Percentiles rank a stretch among this genome's conserved stretches.
These are phyloP conservation scores for Ophiostoma perfectum DNA, from an alignment of 2,329 filamentous ascomycete species.

Conservation along the genomic window DNA sequence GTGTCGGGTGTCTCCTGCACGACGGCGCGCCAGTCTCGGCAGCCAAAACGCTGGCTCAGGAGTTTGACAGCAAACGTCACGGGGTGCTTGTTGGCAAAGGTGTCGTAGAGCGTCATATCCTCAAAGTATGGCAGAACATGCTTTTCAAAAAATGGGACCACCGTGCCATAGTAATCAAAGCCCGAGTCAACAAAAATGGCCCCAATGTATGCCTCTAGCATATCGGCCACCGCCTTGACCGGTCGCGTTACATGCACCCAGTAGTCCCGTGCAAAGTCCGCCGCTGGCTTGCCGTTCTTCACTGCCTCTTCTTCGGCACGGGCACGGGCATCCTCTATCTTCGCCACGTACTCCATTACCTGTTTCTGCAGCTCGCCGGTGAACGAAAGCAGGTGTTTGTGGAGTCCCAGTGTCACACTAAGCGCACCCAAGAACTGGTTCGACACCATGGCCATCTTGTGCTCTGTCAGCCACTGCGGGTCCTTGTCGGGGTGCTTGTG, in stretches of 20 bases:
- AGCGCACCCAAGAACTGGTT: slow-evolving; percentile 89
- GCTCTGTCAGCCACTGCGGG: slow-evolving; percentile 95
- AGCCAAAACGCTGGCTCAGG: slow-evolving; percentile 61
- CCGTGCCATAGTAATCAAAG: slow-evolving; percentile 71
- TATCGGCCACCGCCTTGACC: slow-evolving; percentile 74
- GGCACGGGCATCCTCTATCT: slow-evolving; percentile 44
- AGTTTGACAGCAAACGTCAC: slow-evolving; percentile 65
- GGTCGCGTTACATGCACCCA: slow-evolving; percentile 61
- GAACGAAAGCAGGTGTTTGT: slow-evolving; percentile 63
- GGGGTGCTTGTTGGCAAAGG: slow-evolving; percentile 80
- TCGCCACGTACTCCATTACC: slow-evolving; percentile 51
- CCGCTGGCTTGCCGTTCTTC: slow-evolving; percentile 33
- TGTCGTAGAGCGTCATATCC: slow-evolving; percentile 83
- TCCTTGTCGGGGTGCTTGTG: slow-evolving; percentile 69
- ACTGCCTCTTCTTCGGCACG: slow-evolving; percentile 35
- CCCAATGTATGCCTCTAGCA: slow-evolving; percentile 83
- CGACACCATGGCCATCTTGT: slow-evolving; percentile 99
- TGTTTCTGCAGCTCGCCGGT: slow-evolving; percentile 40
- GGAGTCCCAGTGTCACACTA: slow-evolving; percentile 70
- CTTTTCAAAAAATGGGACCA: slow-evolving; percentile 70
- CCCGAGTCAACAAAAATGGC: slow-evolving; percentile 85
- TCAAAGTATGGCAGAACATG: slow-evolving; percentile 74
- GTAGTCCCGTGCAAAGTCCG: slow-evolving; percentile 54
- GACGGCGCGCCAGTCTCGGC: slow-evolving; percentile 53
- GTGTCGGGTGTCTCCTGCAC: slow-evolving; percentile 44